Evolutionary conservation across 2,329 filamentous ascomycete species (phyloP).

Genomic region (Chalara sp.): DNA sequence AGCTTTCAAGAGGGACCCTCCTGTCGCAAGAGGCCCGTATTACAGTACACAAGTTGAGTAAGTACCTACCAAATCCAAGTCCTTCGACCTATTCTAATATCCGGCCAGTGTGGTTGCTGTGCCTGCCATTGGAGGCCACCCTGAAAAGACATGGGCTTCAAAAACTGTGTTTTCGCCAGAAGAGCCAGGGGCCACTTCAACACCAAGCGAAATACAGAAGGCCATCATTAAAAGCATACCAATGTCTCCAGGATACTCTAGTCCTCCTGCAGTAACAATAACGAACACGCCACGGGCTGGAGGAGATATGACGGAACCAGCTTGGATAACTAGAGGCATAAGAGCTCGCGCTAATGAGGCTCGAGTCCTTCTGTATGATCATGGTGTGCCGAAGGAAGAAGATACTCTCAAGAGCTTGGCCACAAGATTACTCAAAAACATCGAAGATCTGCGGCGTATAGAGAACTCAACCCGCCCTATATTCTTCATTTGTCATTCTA

Average conservation of each 20-base stretch:
- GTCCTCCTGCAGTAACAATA: neutral
- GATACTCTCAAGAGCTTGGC: conserved; percentile 6
- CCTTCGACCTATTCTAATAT: neutral
- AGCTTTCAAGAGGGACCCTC: neutral
- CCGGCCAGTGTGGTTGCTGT: neutral
- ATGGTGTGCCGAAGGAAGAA: conserved; percentile 1
- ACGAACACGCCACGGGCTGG: neutral
- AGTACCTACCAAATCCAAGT: neutral
- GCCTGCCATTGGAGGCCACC: neutral
- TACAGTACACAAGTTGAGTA: neutral
- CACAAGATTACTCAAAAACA: neutral
- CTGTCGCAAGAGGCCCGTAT: neutral
- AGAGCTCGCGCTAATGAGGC: neutral
- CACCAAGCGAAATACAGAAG: neutral
- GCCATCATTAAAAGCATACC: neutral
- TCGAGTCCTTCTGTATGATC: conserved; percentile 7
- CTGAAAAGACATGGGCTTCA: neutral
- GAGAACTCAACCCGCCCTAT: conserved; percentile 1
- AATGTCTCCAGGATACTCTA: neutral
- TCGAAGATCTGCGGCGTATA: conserved; percentile 1
- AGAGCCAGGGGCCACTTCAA: neutral
- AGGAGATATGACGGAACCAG: neutral
- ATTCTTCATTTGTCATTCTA: conserved; percentile 6
- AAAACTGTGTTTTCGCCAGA: neutral
- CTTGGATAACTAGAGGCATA: neutral